Conservation (phyloP, 2,329 filamentous ascomycete genomes). For the Chaetomium sp. region DNA sequence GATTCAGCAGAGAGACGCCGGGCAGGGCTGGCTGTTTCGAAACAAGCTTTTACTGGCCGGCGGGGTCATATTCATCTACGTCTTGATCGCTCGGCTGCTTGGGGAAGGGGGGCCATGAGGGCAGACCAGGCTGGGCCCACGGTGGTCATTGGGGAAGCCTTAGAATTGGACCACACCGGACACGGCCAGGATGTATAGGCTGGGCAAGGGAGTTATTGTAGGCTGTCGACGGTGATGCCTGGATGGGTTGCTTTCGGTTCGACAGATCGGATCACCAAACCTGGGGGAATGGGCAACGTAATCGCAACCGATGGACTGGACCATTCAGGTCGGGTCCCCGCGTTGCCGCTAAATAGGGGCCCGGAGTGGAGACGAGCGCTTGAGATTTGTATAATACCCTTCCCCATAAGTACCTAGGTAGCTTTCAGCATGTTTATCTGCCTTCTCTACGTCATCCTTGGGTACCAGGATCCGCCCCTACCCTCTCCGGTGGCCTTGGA, state of each 20-base stretch:
- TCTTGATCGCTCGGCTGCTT: constrained; percentile 75
- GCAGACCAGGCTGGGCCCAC: not conserved
- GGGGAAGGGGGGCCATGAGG: constrained; percentile 46
- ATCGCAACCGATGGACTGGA: not conserved
- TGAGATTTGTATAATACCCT: not conserved
- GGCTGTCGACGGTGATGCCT: not conserved
- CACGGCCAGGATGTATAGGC: not conserved
- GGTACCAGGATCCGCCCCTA: not conserved
- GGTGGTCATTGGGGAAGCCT: no score
- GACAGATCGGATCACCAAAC: not conserved
- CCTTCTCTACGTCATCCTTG: not conserved
- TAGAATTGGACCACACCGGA: no score
- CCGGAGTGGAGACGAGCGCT: not conserved
- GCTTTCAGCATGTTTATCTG: not conserved
- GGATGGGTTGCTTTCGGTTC: not conserved
- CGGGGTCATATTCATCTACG: constrained; percentile 75
- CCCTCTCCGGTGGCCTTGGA: not conserved
- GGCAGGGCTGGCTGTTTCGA: constrained; percentile 77
- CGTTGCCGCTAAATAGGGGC: not conserved
- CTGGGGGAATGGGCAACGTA: not conserved
- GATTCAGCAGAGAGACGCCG: constrained; percentile 75
- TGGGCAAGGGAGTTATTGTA: not conserved
- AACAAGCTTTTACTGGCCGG: constrained; percentile 78
- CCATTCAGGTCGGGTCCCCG: not conserved
- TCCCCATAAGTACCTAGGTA: not conserved